A percentile compares a stretch with the other conserved stretches of the same genome.
Evolutionary conservation across 805 yeast species (phyloP).

Genomic region (Suhomyces sp.): DNA sequence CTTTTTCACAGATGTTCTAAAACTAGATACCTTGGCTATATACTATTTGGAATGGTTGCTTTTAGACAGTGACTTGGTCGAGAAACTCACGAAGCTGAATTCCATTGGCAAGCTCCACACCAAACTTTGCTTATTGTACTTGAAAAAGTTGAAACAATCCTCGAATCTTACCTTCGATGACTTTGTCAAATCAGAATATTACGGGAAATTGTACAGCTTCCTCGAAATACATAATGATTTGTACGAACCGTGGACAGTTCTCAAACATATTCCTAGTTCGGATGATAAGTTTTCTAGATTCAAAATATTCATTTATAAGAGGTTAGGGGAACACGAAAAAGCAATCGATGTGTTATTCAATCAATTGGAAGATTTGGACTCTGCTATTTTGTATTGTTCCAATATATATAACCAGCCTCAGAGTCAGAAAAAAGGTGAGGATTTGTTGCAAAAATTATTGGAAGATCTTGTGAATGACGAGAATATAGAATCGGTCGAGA

Average conservation of each 20-base stretch:
- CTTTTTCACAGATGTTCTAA: slow-evolving; percentile 36
- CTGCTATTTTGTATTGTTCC: slow-evolving; percentile 63
- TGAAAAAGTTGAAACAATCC: slow-evolving; percentile 20
- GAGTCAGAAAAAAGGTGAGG: slow-evolving; percentile 34
- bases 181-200: slow-evolving; percentile 16
- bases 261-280: slow-evolving; percentile 31
- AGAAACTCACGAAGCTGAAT: slow-evolving; percentile 12
- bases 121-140: slow-evolving; percentile 30
- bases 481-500: slow-evolving; percentile 36
- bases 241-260: slow-evolving; percentile 38
- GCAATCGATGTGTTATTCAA: slow-evolving; percentile 61
- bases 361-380: slow-evolving; percentile 51
- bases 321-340: slow-evolving; percentile 57
- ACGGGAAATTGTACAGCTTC: slow-evolving; percentile 31
- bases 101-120: slow-evolving; percentile 32
- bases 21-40: slow-evolving; percentile 23
- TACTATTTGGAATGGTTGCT: slow-evolving; percentile 48
- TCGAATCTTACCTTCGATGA: slow-evolving; percentile 6
- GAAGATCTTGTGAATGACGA: slow-evolving; percentile 45
- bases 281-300: slow-evolving; percentile 39
- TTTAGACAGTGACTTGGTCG: slow-evolving; percentile 33
- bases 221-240: slow-evolving; percentile 24
- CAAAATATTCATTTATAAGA: slow-evolving; percentile 55
- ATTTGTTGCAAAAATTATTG: slow-evolving; percentile 49
- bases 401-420: slow-evolving; percentile 40